A percentile compares a stretch with the other conserved stretches of the same genome.
phyloP scores from a whole-genome alignment of 2,329 filamentous ascomycete species.

The Coniochaeta sp. region DNA sequence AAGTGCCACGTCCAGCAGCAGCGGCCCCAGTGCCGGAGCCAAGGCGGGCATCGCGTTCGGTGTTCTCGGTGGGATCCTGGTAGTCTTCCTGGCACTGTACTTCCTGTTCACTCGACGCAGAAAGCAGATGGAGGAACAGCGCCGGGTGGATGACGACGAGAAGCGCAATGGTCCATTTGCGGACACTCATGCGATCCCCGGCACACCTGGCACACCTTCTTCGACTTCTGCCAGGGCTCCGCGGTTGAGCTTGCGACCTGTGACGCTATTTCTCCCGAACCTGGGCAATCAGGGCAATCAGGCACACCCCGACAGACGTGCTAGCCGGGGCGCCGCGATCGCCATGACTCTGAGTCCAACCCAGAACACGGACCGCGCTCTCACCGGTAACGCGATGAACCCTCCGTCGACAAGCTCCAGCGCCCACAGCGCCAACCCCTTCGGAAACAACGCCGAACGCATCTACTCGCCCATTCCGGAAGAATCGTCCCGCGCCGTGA shows the following conservation, averaged over 20 bases:
- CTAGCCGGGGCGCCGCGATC: conserved; percentile 40
- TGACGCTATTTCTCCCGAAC: conserved; percentile 75
- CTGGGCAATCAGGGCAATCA: conserved; percentile 28
- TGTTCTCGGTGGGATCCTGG: conserved; percentile 61
- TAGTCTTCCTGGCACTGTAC: conserved; percentile 61
- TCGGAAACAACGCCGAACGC: conserved; percentile 54
- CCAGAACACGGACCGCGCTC: conserved; percentile 15
- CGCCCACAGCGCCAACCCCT: conserved; percentile 60
- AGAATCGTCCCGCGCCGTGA: conserved; percentile 21
- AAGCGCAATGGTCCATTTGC: conserved; percentile 43
- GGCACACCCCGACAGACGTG: conserved; percentile 34
- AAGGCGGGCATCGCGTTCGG: conserved; percentile 86
- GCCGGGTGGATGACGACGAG: conserved; percentile 52
- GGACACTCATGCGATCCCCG: conserved; percentile 24
- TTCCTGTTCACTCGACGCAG: conserved; percentile 65
- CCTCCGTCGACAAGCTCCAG: conserved; percentile 33
- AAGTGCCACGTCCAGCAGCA: conserved; percentile 14
- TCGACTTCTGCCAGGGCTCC: conserved; percentile 49
- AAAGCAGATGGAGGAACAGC: conserved; percentile 50
- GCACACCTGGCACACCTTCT: no score
- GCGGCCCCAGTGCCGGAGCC: conserved; percentile 30
- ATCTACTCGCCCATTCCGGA: conserved; percentile 33
- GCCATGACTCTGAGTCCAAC: conserved; percentile 27
- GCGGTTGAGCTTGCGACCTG: conserved; percentile 76
- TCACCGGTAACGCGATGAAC: conserved; percentile 27